A percentile compares a stretch with the other conserved stretches of the same genome.
These are phyloP conservation scores for Dispira simplex DNA, from an alignment of 192 early-diverging fungal genomes.

Conservation along the genomic window DNA sequence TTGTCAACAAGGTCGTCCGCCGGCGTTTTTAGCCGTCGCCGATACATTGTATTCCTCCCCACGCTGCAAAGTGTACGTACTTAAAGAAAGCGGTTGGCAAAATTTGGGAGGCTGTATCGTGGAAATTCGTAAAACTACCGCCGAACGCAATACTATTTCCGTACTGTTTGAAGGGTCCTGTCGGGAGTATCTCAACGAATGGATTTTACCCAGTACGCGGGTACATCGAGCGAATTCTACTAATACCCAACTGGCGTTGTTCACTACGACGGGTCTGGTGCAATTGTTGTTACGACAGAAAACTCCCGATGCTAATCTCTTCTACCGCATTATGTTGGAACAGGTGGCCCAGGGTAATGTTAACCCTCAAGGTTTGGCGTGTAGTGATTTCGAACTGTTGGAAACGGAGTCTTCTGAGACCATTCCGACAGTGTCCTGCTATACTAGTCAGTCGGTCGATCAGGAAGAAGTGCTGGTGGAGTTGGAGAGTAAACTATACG, in stretches of 20 bases:
- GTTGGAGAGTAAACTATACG: neutral
- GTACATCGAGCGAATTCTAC: neutral
- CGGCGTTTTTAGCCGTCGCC: neutral
- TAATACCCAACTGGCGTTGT: neutral
- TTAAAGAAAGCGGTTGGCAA: neutral
- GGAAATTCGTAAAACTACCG: neutral
- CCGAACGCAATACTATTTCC: neutral
- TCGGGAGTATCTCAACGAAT: neutral
- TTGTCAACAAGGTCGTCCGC: neutral
- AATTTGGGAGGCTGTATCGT: neutral
- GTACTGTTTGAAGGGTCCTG: neutral
- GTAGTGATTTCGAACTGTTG: too few relatives aligned
- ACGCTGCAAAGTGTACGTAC: neutral
- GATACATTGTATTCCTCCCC: neutral
- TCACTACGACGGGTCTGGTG: neutral
- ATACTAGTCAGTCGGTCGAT: neutral
- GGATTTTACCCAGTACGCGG: neutral
- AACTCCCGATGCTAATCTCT: neutral
- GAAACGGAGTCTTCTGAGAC: neutral
- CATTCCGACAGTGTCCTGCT: neutral
- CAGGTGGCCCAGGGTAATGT: slow-evolving; percentile 1
- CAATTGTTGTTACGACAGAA: neutral
- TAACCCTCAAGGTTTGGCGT: neutral
- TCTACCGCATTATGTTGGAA: neutral
- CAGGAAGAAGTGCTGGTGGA: neutral